These are phyloP conservation scores for Lolium multiflorum DNA, from an alignment of 176 grass and related monocot genomes.

Conservation along the genomic window DNA sequence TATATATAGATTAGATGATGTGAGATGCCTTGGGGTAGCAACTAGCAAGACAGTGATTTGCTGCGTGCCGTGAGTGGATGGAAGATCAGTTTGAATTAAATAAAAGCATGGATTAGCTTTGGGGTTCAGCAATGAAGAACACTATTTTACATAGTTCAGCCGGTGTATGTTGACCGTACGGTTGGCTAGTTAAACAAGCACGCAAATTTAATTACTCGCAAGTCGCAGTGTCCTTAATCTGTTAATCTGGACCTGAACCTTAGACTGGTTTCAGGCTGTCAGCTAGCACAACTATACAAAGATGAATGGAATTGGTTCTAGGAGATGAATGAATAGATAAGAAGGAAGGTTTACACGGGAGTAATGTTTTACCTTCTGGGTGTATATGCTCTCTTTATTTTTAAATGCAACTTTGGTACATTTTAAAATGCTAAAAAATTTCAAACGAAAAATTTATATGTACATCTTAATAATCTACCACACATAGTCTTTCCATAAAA, in stretches of 20 bases:
- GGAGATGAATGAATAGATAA: background rate
- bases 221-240: background rate
- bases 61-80: background rate
- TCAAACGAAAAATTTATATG: too few relatives aligned
- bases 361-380: too few relatives aligned
- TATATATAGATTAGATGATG: background rate
- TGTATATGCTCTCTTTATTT: too few relatives aligned
- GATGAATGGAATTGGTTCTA: background rate
- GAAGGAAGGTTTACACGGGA: background rate
- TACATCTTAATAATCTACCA: too few relatives aligned
- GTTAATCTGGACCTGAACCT: background rate
- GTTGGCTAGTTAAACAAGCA: background rate
- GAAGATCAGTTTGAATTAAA: background rate
- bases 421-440: too few relatives aligned
- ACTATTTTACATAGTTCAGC: background rate
- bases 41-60: background rate
- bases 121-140: background rate
- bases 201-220: background rate
- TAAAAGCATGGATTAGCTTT: background rate
- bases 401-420: too few relatives aligned
- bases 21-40: background rate
- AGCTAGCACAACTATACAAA: background rate
- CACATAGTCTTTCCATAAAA: too few relatives aligned
- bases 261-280: background rate
- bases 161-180: background rate